Percentiles rank a stretch among this genome's conserved stretches.
phyloP scores from a whole-genome alignment of 805 yeast species.

The Isabelozyma heimii region DNA sequence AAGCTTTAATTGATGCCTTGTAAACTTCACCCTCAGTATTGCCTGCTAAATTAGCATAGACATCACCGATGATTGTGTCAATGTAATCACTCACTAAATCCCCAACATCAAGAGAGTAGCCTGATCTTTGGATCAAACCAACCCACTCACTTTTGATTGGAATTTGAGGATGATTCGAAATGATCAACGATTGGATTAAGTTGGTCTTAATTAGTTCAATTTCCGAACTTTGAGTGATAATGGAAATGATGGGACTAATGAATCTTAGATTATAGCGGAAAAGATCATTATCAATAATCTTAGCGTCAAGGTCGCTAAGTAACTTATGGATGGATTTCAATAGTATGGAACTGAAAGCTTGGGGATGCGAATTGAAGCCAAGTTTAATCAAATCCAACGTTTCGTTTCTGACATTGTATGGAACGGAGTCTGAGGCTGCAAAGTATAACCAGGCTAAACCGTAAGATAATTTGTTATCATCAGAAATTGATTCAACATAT shows the following conservation, averaged over 20 bases:
- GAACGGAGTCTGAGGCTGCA: conserved; percentile 39
- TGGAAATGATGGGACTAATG: conserved; percentile 22
- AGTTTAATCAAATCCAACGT: conserved; percentile 29
- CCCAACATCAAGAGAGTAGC: conserved; percentile 58
- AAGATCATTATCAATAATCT: conserved; percentile 8
- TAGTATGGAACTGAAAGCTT: conserved; percentile 41
- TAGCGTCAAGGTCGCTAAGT: conserved; percentile 11
- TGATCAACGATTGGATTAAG: conserved; percentile 21
- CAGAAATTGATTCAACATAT: conserved; percentile 6
- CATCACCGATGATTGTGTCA: conserved; percentile 15
- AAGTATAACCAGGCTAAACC: conserved; percentile 53
- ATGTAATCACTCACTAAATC: conserved; percentile 37
- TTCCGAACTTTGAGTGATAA: conserved; percentile 20
- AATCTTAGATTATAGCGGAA: conserved; percentile 14
- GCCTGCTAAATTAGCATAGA: conserved; percentile 20
- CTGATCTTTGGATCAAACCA: conserved; percentile 59
- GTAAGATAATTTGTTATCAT: conserved; percentile 15
- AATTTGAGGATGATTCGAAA: conserved; percentile 25
- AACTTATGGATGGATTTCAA: conserved; percentile 38
- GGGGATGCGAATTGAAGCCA: conserved; percentile 18
- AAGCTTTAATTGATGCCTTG: conserved; percentile 48
- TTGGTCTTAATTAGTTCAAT: conserved; percentile 11
- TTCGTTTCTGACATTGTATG: conserved; percentile 28
- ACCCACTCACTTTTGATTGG: conserved; percentile 67
- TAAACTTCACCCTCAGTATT: conserved; percentile 41